Conservation (phyloP, 495 filamentous ascomycete species). For the Penicillium waksmanii region DNA sequence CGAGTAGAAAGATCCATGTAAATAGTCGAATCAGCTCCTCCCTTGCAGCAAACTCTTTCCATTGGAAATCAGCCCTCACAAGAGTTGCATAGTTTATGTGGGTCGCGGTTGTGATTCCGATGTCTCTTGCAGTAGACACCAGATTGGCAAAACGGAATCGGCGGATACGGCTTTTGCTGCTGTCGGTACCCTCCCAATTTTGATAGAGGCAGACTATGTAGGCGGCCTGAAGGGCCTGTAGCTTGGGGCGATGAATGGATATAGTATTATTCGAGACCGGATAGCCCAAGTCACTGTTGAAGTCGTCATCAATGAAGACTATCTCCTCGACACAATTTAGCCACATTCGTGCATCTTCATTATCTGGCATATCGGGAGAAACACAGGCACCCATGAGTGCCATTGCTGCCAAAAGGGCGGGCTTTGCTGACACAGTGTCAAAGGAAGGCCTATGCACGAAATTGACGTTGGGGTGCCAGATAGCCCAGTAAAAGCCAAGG, state of each 20-base stretch:
- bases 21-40: constrained; percentile 29
- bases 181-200: constrained; percentile 31
- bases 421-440: constrained; percentile 20
- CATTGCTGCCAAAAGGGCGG: constrained; percentile 25
- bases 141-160: constrained; percentile 25
- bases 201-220: constrained; percentile 35
- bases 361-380: constrained; percentile 26
- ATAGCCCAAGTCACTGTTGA: constrained; percentile 25
- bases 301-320: constrained; percentile 29
- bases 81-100: constrained; percentile 21
- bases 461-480: constrained; percentile 31
- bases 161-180: constrained; percentile 28
- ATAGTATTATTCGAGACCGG: constrained; percentile 1
- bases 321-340: constrained; percentile 32
- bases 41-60: constrained; percentile 26
- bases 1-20: constrained; percentile 33
- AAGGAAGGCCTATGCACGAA: constrained; percentile 29
- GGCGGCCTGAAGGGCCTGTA: constrained; percentile 30
- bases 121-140: constrained; percentile 29
- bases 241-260: constrained; percentile 14
- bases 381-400: constrained; percentile 27
- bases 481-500: constrained; percentile 26
- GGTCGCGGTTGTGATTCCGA: constrained; percentile 23
- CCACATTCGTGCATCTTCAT: constrained; percentile 26
- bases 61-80: constrained; percentile 26